phyloP scores from a whole-genome alignment of 345 rosid species.

The Hevea brasiliensis region DNA sequence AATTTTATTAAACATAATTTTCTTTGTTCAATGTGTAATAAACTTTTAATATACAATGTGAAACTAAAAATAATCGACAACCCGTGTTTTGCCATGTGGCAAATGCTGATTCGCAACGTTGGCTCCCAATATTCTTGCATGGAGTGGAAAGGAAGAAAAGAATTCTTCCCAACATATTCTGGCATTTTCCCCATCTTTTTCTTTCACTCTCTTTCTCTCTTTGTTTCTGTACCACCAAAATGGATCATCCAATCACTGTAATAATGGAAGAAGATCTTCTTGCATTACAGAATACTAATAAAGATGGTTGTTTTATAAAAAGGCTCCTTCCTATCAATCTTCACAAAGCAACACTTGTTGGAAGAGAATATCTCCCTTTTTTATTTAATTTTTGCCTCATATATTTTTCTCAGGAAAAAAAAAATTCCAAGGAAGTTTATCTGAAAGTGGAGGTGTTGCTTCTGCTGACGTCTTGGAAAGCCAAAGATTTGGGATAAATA shows the following conservation, averaged over 20 bases:
- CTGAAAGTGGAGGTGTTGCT: conserved; percentile 15
- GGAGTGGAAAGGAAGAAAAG: background rate
- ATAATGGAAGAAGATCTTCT: conserved; percentile 24
- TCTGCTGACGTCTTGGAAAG: conserved; percentile 17
- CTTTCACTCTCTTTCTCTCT: conserved; percentile 4
- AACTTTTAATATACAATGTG: too few species aligned
- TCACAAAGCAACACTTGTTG: conserved; percentile 22
- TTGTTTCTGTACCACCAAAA: conserved; percentile 31
- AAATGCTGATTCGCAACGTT: conserved; percentile 6
- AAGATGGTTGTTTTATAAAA: conserved; percentile 10
- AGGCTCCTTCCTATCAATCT: conserved; percentile 4
- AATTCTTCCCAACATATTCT: conserved; percentile 26
- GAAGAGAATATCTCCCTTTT: conserved; percentile 16
- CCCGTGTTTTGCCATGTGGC: conserved; percentile 10
- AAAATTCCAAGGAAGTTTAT: conserved; percentile 4
- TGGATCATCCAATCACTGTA: conserved; percentile 25
- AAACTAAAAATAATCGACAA: too few species aligned
- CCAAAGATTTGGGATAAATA: background rate
- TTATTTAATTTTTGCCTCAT: background rate
- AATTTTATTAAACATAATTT: too few species aligned
- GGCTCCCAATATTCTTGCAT: background rate
- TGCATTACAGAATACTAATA: conserved; percentile 13
- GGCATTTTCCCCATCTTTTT: conserved; percentile 3
- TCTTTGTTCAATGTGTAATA: too few species aligned
- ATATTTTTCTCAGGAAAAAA: background rate